A percentile compares a stretch with the other conserved stretches of the same genome.
phyloP scores from a whole-genome alignment of 495 filamentous ascomycete species.

The Podospora bellae-mahoneyi region DNA sequence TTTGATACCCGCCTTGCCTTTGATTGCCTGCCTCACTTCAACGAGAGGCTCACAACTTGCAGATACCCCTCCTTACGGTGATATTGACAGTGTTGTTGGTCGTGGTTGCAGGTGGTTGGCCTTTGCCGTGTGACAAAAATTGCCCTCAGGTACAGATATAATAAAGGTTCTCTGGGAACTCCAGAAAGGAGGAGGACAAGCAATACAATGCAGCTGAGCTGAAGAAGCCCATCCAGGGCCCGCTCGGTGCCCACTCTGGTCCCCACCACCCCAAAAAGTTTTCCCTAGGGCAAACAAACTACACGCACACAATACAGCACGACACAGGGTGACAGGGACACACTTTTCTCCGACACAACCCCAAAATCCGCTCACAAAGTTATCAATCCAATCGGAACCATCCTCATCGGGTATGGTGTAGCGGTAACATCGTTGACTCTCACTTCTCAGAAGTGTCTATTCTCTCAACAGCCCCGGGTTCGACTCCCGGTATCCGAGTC shows the following conservation, averaged over 20 bases:
- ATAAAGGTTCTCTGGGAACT: too few relatives aligned
- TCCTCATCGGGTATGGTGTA: conserved; percentile 18
- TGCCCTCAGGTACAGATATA: too few relatives aligned
- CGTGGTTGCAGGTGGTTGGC: too few relatives aligned
- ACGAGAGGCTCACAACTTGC: too few relatives aligned
- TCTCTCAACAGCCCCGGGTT: conserved; percentile 17
- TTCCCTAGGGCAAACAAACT: not conserved
- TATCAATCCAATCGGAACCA: conserved; percentile 11
- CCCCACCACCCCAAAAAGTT: not conserved
- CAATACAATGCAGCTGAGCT: not conserved
- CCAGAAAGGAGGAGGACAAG: too few relatives aligned
- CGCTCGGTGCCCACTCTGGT: not conserved
- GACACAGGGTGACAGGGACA: not conserved
- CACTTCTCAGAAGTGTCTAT: conserved; percentile 11
- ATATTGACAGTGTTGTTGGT: too few relatives aligned
- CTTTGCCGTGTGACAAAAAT: too few relatives aligned
- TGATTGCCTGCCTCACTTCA: too few relatives aligned
- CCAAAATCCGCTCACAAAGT: not conserved
- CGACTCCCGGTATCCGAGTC: conserved; percentile 18
- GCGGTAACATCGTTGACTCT: conserved; percentile 19
- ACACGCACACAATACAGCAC: not conserved
- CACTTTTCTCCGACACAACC: not conserved
- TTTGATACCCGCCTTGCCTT: too few relatives aligned
- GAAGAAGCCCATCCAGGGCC: not conserved
- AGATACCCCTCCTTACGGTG: too few relatives aligned